Evolutionary conservation across 1,284 basidiomycete genomes (phyloP), one percentile per base, ranked within the genome.

Genomic region (Pyrrhoderma lamaoense): DNA sequence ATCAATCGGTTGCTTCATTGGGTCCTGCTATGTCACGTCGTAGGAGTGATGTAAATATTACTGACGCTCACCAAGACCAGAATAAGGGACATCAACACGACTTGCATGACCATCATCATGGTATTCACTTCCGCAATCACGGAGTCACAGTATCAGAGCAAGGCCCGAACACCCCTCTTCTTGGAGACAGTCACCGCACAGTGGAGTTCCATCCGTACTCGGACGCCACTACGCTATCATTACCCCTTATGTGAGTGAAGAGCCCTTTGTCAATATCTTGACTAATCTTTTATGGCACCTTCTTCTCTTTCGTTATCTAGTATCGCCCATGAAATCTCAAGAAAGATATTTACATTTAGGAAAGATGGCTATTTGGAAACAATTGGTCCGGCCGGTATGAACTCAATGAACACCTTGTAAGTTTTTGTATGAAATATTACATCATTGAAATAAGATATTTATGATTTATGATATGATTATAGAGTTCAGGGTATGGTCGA

Each of bases 401-500:
- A 92, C 65, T 76, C 84, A 0, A 78, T 93, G 77, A 83, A 76
- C 56, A 69, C 67, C 58, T 61, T 81, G 84, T 81, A 62, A 59
- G 76, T 62, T 14, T 16, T 52, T 8, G 45, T 42, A 47, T 31
- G 31, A n/a, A 42, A 9, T 9, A n/a, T 18, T 2, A 4, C n/a
- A 14, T 27, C 38, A 5, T 31, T 31, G 27, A 31, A 31, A 31
- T 31, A 31, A 31, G 27, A 31, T 31, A 11, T 11, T 31, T 5
- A 31, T 31, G 27, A 31, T 5, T 11, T 5, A n/a, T 14, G 31
- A 19, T 22, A 8, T 21, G 14, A 22, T 21, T 37, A n/a, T 57
- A 89, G 85, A 47, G 65, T 93, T 42, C 82, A 85, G 59, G 73
- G 74, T 35, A 87, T 95, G 80, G 81, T 89, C 0, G 87, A 90